Conservation (phyloP, 2,329 filamentous ascomycete genomes). For the Arthrobotrys entomopaga region DNA sequence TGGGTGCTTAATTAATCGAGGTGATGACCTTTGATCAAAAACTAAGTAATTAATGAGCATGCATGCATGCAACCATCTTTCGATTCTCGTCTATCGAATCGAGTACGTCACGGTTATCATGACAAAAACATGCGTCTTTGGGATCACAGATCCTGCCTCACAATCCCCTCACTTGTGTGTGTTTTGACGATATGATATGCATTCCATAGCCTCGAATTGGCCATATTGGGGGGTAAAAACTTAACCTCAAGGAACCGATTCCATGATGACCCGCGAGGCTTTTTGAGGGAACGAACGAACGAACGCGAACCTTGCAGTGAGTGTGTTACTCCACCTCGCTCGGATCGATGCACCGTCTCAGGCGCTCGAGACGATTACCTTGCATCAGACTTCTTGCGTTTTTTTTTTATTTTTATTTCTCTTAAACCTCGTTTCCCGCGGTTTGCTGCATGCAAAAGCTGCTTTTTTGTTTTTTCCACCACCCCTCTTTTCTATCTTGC, state of each 20-base stretch:
- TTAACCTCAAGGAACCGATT: conserved; percentile 8
- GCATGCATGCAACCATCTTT: conserved; percentile 17
- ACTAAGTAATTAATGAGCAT: background rate
- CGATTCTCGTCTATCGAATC: conserved; percentile 22
- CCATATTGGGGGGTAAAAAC: conserved; percentile 23
- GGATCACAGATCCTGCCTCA: conserved; percentile 38
- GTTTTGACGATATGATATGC: conserved; percentile 9
- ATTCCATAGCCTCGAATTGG: conserved; percentile 31
- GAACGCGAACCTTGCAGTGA: background rate
- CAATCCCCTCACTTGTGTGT: background rate
- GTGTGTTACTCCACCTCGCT: conserved; percentile 20
- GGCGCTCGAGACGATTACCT: conserved; percentile 50
- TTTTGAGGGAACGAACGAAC: conserved; percentile 12
- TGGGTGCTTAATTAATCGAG: too few species aligned
- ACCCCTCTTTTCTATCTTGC: conserved; percentile 34
- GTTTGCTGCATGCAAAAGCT: conserved; percentile 9
- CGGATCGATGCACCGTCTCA: conserved; percentile 48
- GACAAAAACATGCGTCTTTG: conserved; percentile 44
- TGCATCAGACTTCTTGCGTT: conserved; percentile 35
- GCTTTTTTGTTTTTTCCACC: conserved; percentile 13
- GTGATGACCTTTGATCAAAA: too few species aligned
- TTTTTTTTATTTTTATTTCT: conserved; percentile 12
- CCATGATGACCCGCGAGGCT: conserved; percentile 32
- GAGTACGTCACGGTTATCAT: conserved; percentile 48
- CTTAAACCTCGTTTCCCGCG: too few species aligned